Conservation (phyloP, 2,329 filamentous ascomycete species). For the Arthrobotrys entomopaga region DNA sequence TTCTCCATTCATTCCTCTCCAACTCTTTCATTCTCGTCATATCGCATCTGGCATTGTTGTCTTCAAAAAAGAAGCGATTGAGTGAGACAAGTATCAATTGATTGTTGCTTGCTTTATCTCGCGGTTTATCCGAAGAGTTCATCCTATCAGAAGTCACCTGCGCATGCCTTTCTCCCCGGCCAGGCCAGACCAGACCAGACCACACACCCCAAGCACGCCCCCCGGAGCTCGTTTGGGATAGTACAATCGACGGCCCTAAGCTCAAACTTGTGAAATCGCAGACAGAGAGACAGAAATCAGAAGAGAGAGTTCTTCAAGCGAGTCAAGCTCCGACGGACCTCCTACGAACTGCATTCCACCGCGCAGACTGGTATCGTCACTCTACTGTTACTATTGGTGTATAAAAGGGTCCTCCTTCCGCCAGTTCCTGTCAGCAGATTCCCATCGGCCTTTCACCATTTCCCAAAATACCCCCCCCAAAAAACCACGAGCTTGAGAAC, state of each 20-base stretch:
- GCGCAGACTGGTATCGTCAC: too few relatives aligned
- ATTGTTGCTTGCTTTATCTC: slow-evolving; percentile 41
- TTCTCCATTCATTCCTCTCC: slow-evolving; percentile 6
- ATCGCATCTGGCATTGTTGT: too few relatives aligned
- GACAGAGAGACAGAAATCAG: too few relatives aligned
- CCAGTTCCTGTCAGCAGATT: too few relatives aligned
- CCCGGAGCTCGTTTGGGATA: slow-evolving; percentile 45
- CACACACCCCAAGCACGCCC: slow-evolving; percentile 2
- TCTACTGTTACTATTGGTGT: too few relatives aligned
- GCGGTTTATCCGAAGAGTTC: slow-evolving; percentile 54
- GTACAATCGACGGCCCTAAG: slow-evolving; percentile 32
- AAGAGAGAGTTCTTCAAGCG: neutral
- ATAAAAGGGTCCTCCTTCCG: too few relatives aligned
- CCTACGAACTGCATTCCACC: too few relatives aligned
- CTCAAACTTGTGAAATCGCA: neutral
- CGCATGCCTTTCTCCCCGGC: neutral
- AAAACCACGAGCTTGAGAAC: neutral
- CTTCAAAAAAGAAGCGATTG: slow-evolving; percentile 10
- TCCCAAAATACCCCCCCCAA: neutral
- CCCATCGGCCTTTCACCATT: slow-evolving; percentile 8
- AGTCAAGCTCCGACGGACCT: slow-evolving; percentile 26
- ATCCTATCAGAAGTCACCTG: slow-evolving; percentile 33
- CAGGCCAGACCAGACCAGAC: neutral
- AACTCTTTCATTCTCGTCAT: neutral
- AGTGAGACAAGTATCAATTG: neutral